phyloP scores from a whole-genome alignment of 2,329 filamentous ascomycete genomes.

The Lasiodiplodia sp. region DNA sequence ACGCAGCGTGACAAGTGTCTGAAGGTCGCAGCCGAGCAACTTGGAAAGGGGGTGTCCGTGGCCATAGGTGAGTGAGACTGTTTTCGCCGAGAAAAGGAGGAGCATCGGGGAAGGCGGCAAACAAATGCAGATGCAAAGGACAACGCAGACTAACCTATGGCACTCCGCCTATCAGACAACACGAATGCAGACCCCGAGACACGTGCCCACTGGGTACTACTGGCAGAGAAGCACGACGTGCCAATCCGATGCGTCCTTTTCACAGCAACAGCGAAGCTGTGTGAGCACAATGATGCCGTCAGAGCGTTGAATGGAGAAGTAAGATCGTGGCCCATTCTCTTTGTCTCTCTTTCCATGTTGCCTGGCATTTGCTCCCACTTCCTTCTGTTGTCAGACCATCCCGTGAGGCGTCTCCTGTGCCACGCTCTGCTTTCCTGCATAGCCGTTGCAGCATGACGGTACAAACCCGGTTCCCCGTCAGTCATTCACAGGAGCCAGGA shows the following conservation, averaged over 20 bases:
- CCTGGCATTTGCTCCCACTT: background rate
- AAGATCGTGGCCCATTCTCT: slow-evolving; percentile 37
- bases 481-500: slow-evolving; percentile 40
- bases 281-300: slow-evolving; percentile 87
- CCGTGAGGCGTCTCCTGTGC: slow-evolving; percentile 8
- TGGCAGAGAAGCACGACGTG: slow-evolving; percentile 74
- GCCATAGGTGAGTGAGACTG: slow-evolving; percentile 73
- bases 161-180: slow-evolving; percentile 70
- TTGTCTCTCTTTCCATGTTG: background rate
- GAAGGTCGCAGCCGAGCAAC: slow-evolving; percentile 71
- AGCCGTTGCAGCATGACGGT: background rate
- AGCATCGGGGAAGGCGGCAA: slow-evolving; percentile 1
- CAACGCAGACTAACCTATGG: slow-evolving; percentile 2
- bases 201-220: slow-evolving; percentile 76
- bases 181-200: slow-evolving; percentile 88
- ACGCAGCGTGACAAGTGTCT: slow-evolving; percentile 68
- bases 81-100: slow-evolving; percentile 15
- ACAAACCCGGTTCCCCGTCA: slow-evolving; percentile 7
- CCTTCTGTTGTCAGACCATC: slow-evolving; percentile 24
- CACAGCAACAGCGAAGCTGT: slow-evolving; percentile 72
- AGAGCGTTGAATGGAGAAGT: slow-evolving; percentile 65
- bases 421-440: background rate
- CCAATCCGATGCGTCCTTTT: slow-evolving; percentile 89
- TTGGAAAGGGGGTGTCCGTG: slow-evolving; percentile 72
- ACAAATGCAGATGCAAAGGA: slow-evolving; percentile 9